phyloP scores from a whole-genome alignment of 805 yeast genomes.

The Citeromyces nyonsensis region DNA sequence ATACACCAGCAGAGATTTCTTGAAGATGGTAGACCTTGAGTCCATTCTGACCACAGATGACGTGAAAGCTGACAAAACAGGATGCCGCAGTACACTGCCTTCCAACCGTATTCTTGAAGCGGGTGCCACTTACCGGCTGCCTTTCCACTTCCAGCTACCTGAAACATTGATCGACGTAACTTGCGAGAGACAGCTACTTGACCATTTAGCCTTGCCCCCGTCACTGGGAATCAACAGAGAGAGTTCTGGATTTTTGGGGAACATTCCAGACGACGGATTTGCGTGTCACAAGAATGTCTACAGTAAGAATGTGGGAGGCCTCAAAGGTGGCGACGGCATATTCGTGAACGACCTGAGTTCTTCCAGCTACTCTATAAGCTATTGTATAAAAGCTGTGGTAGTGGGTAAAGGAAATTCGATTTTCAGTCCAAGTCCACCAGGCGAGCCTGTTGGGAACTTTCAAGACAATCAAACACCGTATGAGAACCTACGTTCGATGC shows the following conservation, averaged over 20 bases:
- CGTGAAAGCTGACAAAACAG: conserved; percentile 1
- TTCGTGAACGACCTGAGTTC: conserved; percentile 5
- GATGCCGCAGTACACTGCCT: conserved; percentile 3
- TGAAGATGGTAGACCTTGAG: conserved; percentile 6
- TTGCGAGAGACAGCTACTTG: conserved; percentile 3
- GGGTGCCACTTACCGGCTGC: conserved; percentile 3
- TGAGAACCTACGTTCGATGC: too few species aligned
- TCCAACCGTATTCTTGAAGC: conserved; percentile 1
- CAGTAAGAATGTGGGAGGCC: not conserved
- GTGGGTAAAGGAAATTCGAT: conserved; percentile 2
- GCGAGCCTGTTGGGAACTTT: too few species aligned
- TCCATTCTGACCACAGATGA: conserved; percentile 2
- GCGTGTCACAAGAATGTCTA: conserved; percentile 3
- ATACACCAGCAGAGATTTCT: conserved; percentile 3
- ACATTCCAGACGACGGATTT: conserved; percentile 4
- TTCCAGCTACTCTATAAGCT: conserved; percentile 3
- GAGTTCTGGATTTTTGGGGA: conserved; percentile 5
- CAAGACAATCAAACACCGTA: too few species aligned
- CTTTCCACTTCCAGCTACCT: conserved; percentile 4
- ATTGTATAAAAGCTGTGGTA: conserved; percentile 3
- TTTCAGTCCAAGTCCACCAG: too few species aligned
- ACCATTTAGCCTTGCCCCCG: conserved; percentile 4
- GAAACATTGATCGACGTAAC: conserved; percentile 2
- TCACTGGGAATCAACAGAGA: conserved; percentile 4
- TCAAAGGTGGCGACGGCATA: conserved; percentile 6